Conservation (phyloP, 306 rosid species). For the Canavalia ensiformis region DNA sequence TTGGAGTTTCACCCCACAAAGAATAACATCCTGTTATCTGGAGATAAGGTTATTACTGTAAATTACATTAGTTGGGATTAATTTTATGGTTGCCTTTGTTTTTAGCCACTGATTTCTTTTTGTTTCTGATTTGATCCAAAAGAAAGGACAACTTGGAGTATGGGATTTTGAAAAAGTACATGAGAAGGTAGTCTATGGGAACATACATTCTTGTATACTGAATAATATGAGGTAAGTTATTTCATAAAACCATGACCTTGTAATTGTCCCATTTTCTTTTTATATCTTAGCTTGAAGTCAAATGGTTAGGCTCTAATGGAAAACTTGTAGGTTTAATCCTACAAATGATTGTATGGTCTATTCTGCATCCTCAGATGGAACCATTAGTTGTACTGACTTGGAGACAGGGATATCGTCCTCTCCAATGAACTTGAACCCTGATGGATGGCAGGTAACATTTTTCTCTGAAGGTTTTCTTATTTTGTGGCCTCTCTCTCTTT, state of each 20-base stretch:
- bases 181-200: conserved; percentile 86
- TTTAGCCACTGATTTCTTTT: conserved; percentile 39
- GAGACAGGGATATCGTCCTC: conserved; percentile 87
- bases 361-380: conserved; percentile 95
- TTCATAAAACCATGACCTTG: conserved; percentile 13
- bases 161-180: conserved; percentile 87
- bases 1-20: conserved; percentile 96
- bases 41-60: conserved; percentile 77
- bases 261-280: not conserved
- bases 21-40: conserved; percentile 87
- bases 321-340: conserved; percentile 75
- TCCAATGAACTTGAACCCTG: conserved; percentile 80
- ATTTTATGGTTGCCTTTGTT: conserved; percentile 26
- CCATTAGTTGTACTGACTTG: conserved; percentile 75
- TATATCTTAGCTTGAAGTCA: conserved; percentile 15
- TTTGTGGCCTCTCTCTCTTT: conserved; percentile 1
- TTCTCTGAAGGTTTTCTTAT: conserved; percentile 5
- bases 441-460: conserved; percentile 84
- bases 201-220: conserved; percentile 82
- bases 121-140: conserved; percentile 45
- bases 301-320: conserved; percentile 32
- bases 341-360: conserved; percentile 75
- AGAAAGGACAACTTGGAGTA: conserved; percentile 99
- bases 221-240: conserved; percentile 85
- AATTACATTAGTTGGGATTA: conserved; percentile 13